Conservation (phyloP, 169 alveolate genomes). For the Fabrea salina region DNA sequence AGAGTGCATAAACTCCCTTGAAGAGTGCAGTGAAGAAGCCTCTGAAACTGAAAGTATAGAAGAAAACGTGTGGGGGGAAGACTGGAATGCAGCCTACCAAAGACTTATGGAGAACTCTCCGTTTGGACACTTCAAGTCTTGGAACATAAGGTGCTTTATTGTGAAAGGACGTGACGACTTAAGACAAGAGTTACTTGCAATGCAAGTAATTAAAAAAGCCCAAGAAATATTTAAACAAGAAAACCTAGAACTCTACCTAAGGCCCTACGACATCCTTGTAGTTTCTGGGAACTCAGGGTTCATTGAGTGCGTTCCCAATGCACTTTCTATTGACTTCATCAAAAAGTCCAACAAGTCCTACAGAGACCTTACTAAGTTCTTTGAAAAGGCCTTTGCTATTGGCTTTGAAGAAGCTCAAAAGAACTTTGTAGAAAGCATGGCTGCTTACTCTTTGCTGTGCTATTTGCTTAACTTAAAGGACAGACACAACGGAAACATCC, state of each 20-base stretch:
- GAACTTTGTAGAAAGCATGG: slow-evolving; percentile 90
- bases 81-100: not conserved
- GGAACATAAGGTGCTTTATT: slow-evolving; percentile 26
- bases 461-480: slow-evolving; percentile 91
- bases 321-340: slow-evolving; percentile 83
- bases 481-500: slow-evolving; percentile 95
- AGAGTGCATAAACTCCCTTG: not conserved
- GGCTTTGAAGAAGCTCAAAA: slow-evolving; percentile 81
- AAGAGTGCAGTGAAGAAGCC: not conserved
- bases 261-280: slow-evolving; percentile 62
- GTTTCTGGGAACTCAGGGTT: slow-evolving; percentile 86
- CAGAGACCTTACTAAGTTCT: not conserved
- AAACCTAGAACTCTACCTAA: not conserved
- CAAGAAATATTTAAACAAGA: slow-evolving; percentile 56
- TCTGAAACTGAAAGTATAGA: not conserved
- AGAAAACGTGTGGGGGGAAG: slow-evolving; percentile 24
- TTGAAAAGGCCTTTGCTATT: not conserved
- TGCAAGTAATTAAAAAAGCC: slow-evolving; percentile 74
- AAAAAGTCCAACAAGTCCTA: slow-evolving; percentile 47
- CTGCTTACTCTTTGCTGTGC: slow-evolving; percentile 92
- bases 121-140: slow-evolving; percentile 14
- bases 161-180: slow-evolving; percentile 85
- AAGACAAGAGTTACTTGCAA: slow-evolving; percentile 83
- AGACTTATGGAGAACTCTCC: not conserved
- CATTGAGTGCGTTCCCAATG: slow-evolving; percentile 84